Percentiles rank a stretch among this genome's conserved stretches.
phyloP scores from a whole-genome alignment of 1,284 basidiomycete species.

The Cryptococcus sp. region DNA sequence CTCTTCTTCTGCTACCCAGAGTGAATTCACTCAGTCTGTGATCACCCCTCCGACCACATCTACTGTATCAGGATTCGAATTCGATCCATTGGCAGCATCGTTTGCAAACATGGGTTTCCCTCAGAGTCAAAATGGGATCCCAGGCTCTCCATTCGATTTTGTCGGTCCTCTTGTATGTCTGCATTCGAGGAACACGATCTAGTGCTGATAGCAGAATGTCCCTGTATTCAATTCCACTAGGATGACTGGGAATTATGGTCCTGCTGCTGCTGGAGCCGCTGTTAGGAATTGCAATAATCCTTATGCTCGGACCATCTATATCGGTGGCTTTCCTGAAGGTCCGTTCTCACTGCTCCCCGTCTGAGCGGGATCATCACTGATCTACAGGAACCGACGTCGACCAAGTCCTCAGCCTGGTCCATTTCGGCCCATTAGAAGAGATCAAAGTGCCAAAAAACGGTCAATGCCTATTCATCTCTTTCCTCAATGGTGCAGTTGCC shows the following conservation, averaged over 20 bases:
- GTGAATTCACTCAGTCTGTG: too few relatives aligned
- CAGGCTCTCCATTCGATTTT: not conserved
- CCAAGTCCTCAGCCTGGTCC: constrained; percentile 93
- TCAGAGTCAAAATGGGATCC: not conserved
- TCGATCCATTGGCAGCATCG: too few relatives aligned
- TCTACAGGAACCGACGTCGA: constrained; percentile 89
- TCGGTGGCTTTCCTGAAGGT: constrained; percentile 79
- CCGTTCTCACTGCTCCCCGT: constrained; percentile 6
- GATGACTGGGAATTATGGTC: constrained; percentile 53
- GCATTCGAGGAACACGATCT: not conserved
- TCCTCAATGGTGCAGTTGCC: constrained; percentile 84
- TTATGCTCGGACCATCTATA: constrained; percentile 88
- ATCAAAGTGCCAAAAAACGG: constrained; percentile 96
- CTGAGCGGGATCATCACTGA: constrained; percentile 1
- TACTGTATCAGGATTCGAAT: too few relatives aligned
- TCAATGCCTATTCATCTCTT: constrained; percentile 95
- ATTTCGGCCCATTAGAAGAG: constrained; percentile 93
- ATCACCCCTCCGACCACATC: too few relatives aligned
- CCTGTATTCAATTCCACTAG: constrained; percentile 54
- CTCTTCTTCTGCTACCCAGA: too few relatives aligned
- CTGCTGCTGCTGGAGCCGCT: constrained; percentile 67
- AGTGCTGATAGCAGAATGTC: constrained; percentile 9
- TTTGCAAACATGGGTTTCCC: not conserved
- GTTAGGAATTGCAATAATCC: constrained; percentile 62
- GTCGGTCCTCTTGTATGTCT: not conserved